Evolutionary conservation across 1,139 yeast species (phyloP).

Genomic region (Sugiyamaella sp.): DNA sequence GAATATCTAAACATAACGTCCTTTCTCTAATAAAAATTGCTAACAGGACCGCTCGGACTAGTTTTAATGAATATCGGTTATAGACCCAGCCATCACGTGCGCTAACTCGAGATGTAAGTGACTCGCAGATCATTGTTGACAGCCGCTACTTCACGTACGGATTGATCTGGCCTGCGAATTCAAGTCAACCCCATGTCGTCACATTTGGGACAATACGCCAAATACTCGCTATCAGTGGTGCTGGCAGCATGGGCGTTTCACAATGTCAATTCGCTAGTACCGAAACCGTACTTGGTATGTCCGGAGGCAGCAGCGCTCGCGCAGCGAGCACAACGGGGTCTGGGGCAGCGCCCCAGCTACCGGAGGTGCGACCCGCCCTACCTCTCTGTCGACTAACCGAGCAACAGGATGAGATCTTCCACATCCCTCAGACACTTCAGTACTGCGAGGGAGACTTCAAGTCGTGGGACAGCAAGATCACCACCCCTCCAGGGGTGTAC

Average conservation of each 20-base stretch:
- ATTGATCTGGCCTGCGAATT: too few relatives aligned
- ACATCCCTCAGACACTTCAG: constrained; percentile 72
- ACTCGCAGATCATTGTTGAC: not conserved
- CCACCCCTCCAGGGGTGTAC: constrained; percentile 96
- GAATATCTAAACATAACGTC: too few relatives aligned
- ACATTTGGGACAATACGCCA: not conserved
- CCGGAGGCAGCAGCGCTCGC: not conserved
- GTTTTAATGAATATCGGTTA: too few relatives aligned
- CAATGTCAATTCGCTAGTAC: constrained; percentile 31
- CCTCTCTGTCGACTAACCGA: constrained; percentile 16
- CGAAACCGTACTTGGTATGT: constrained; percentile 38
- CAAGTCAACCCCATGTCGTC: constrained; percentile 10
- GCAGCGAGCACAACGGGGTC: not conserved
- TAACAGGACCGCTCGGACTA: too few relatives aligned
- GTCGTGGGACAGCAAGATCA: constrained; percentile 85
- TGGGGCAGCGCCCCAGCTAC: constrained; percentile 3
- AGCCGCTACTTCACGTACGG: too few relatives aligned
- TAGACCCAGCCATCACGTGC: too few relatives aligned
- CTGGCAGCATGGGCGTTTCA: constrained; percentile 27
- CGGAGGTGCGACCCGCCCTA: not conserved
- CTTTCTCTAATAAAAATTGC: too few relatives aligned
- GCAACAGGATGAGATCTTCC: constrained; percentile 75
- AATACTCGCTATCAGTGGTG: constrained; percentile 18
- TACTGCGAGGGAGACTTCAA: constrained; percentile 64
- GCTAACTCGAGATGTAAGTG: not conserved